Percentiles rank a stretch among this genome's conserved stretches.
Conservation (phyloP, 257 asterid species). For the Solanum medicagineum region DNA sequence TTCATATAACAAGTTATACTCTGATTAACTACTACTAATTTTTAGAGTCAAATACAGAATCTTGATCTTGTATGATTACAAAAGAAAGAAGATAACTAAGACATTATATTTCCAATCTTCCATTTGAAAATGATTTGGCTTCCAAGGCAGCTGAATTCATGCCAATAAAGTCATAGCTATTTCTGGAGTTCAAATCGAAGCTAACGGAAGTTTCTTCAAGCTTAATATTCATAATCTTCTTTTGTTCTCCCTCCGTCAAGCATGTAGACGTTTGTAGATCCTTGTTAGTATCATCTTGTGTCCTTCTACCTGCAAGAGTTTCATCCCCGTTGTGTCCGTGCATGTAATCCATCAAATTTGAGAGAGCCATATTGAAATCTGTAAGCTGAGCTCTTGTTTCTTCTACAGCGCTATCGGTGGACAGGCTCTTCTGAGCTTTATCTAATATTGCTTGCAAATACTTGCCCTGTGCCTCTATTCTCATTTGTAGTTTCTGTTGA, state of each 20-base stretch:
- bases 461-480: slow-evolving; percentile 93
- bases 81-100: too few species aligned
- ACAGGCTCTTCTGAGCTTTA: slow-evolving; percentile 58
- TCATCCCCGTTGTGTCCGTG: slow-evolving; percentile 25
- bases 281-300: slow-evolving; percentile 18
- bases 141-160: slow-evolving; percentile 26
- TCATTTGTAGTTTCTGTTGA: slow-evolving; percentile 76
- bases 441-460: slow-evolving; percentile 74
- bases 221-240: slow-evolving; percentile 23
- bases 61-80: not conserved
- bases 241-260: slow-evolving; percentile 15
- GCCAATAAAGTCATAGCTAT: slow-evolving; percentile 56
- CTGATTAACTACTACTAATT: not conserved
- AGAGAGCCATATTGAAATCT: slow-evolving; percentile 57
- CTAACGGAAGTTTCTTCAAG: slow-evolving; percentile 41
- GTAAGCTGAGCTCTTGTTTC: slow-evolving; percentile 50
- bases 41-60: not conserved
- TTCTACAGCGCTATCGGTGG: slow-evolving; percentile 29
- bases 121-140: slow-evolving; percentile 12
- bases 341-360: slow-evolving; percentile 55
- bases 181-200: slow-evolving; percentile 55
- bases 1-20: not conserved
- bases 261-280: slow-evolving; percentile 5
- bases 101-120: not conserved
- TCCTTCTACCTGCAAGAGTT: slow-evolving; percentile 13